Evolutionary conservation across 371 early-diverging fungal genomes (phyloP), one percentile per base, ranked within the genome.

Genomic region (Zychaea mexicana): DNA sequence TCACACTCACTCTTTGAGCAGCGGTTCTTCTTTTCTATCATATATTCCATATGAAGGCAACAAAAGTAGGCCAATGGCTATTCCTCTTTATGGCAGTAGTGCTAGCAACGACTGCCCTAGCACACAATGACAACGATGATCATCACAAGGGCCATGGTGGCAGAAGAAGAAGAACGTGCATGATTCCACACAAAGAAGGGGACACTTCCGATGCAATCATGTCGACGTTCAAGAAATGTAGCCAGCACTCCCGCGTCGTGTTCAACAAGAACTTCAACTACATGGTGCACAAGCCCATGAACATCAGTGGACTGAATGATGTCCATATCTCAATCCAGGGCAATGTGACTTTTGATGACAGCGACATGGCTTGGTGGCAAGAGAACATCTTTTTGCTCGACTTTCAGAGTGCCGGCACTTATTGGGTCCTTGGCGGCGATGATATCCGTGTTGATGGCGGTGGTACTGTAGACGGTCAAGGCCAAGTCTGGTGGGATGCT

Each of bases 391-490:
- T 61, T 31, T 45, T 59, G 8, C 55, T 70, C 30, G 58, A 67
- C 22, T 70, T 62, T 54, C 71, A 71, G 38, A 71, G 66, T 52
- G 67, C 67, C 15, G 62, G 66, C 26, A 71, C 67, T 10, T 71
- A 42, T 52, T 71, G 71, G 71, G 42, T 67, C 21, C 56, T 67
- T 56, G 60, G 67, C 5, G 71, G 71, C 10, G 58, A 61, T n/a
- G 31, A 64, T 13, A 54, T 64, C 17, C 58, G 26, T 24, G 45
- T 69, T 22, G 60, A 69, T 54, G 69, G 69, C 13, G 69, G 69
- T 13, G 69, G 69, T 27, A 52, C 31, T 13, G 59, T 65, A 9
- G 46, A 64, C 49, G 69, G 69, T 45, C 59, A 69, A 27, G 69
- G 61, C 5, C 69, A 69, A 52, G 61, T 62, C n/a, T 69, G 64